A percentile compares a stretch with the other conserved stretches of the same genome.
Conservation (phyloP, 148 eudicot species). For the Chenopodium formosanum region DNA sequence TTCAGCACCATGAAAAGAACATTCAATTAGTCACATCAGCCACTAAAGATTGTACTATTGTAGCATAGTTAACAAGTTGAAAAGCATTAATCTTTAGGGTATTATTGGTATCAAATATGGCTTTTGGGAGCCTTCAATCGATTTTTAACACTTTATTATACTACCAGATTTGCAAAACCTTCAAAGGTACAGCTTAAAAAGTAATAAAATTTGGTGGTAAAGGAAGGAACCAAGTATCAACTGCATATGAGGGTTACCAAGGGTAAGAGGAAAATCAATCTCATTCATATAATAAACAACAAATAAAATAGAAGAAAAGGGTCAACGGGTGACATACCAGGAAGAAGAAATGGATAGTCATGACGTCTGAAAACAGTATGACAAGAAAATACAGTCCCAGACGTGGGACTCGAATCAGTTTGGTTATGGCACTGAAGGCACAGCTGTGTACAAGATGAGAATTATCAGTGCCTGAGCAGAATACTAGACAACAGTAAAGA, state of each 20-base stretch:
- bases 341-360: constrained; percentile 99
- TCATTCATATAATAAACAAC: background rate
- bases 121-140: background rate
- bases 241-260: background rate
- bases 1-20: too few relatives aligned
- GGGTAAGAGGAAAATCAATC: background rate
- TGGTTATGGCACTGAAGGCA: constrained; percentile 84
- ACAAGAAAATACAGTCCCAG: constrained; percentile 90
- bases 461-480: background rate
- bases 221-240: background rate
- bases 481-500: background rate
- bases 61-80: background rate
- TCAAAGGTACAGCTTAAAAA: background rate
- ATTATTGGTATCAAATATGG: background rate
- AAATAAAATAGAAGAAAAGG: background rate
- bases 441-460: constrained; percentile 59
- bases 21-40: background rate
- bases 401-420: constrained; percentile 69
- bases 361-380: constrained; percentile 82
- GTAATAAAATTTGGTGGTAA: background rate
- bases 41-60: background rate
- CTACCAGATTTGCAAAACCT: background rate
- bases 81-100: background rate
- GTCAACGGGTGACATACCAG: constrained; percentile 53
- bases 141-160: background rate